A percentile compares a stretch with the other conserved stretches of the same genome.
Conservation (phyloP, 257 asterid species). For the Solanum neorickii region DNA sequence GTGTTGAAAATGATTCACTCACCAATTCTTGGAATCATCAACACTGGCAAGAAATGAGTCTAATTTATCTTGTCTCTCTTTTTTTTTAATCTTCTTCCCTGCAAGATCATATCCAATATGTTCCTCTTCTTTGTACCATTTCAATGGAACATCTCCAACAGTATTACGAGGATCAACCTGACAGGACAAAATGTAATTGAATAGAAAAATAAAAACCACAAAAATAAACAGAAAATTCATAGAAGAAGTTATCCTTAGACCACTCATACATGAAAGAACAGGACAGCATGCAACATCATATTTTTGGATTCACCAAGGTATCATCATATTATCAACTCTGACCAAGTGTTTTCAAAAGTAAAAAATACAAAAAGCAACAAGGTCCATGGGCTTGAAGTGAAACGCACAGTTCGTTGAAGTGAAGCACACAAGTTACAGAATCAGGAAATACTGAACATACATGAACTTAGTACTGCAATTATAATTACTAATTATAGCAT, state of each 20-base stretch:
- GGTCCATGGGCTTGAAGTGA: background rate
- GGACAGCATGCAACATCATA: background rate
- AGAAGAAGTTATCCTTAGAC: background rate
- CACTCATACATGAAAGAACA: background rate
- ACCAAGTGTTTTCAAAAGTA: background rate
- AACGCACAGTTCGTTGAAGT: background rate
- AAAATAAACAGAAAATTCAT: background rate
- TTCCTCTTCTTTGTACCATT: conserved; percentile 89
- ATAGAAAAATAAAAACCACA: background rate
- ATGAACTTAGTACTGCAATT: background rate
- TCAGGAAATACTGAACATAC: background rate
- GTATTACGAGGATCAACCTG: conserved; percentile 95
- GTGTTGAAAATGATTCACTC: conserved; percentile 6
- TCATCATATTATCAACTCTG: background rate
- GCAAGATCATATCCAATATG: conserved; percentile 83
- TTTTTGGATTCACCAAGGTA: background rate
- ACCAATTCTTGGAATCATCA: conserved; percentile 81
- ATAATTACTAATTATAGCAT: background rate
- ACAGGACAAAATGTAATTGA: conserved; percentile 1
- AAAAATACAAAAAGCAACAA: background rate
- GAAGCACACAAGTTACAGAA: background rate
- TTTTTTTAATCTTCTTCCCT: conserved; percentile 92
- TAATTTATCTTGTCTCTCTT: conserved; percentile 66
- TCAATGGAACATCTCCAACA: conserved; percentile 74
- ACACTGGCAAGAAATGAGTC: conserved; percentile 66